phyloP scores from a whole-genome alignment of 2,329 filamentous ascomycete species.

The Pyrenophora graminea region DNA sequence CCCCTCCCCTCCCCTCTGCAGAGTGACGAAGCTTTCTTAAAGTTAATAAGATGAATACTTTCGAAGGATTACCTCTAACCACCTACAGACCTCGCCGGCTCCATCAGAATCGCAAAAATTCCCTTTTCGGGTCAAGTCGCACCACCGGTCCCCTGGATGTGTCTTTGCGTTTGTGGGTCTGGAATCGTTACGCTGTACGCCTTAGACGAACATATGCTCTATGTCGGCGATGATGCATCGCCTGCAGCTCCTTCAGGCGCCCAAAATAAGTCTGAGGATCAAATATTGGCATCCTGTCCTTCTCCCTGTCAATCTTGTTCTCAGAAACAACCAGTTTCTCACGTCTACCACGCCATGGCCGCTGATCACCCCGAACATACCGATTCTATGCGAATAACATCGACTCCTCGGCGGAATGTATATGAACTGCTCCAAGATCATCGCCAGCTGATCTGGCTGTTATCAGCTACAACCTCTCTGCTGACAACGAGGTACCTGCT shows the following conservation, averaged over 20 bases:
- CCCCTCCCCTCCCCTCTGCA: too few species aligned
- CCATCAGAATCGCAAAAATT: neutral
- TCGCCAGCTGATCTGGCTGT: conserved; percentile 18
- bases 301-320: neutral
- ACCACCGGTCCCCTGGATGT: conserved; percentile 4
- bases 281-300: neutral
- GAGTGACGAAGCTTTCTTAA: too few species aligned
- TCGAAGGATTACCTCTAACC: neutral
- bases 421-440: conserved; percentile 8
- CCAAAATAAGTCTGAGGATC: neutral
- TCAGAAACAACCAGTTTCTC: neutral
- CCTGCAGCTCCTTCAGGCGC: conserved; percentile 2
- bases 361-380: neutral
- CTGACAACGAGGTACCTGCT: conserved; percentile 28
- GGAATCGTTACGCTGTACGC: conserved; percentile 5
- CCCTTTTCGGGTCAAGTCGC: neutral
- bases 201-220: conserved; percentile 1
- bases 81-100: neutral
- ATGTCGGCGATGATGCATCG: conserved; percentile 4
- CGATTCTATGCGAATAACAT: neutral
- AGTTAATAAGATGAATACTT: neutral
- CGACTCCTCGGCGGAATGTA: neutral
- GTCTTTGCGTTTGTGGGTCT: neutral
- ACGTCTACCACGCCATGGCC: conserved; percentile 2
- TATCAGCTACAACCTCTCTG: conserved; percentile 23